Evolutionary conservation across 805 yeast species (phyloP).

Genomic region (Komagataella mondaviorum): DNA sequence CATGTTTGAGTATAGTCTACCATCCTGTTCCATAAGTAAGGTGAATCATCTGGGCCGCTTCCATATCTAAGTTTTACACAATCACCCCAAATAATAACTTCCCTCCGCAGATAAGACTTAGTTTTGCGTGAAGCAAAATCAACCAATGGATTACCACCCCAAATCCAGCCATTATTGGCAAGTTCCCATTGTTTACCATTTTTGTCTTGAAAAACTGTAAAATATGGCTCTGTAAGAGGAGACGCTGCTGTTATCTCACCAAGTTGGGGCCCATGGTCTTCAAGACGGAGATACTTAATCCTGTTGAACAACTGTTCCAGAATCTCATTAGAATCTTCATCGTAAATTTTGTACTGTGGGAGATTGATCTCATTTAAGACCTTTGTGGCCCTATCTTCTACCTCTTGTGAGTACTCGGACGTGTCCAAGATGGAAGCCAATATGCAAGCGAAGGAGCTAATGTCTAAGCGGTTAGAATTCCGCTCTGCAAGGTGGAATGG

Average conservation of each 20-base stretch:
- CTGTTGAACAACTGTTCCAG: conserved; percentile 63
- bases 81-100: conserved; percentile 95
- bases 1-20: conserved; percentile 55
- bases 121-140: conserved; percentile 82
- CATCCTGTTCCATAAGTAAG: conserved; percentile 84
- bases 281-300: conserved; percentile 64
- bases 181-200: conserved; percentile 53
- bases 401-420: conserved; percentile 15
- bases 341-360: conserved; percentile 60
- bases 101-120: conserved; percentile 76
- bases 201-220: conserved; percentile 50
- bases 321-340: conserved; percentile 56
- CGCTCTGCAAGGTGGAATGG: conserved; percentile 35
- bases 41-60: conserved; percentile 62
- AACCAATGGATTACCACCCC: conserved; percentile 91
- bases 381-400: conserved; percentile 26
- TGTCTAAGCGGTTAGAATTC: conserved; percentile 37
- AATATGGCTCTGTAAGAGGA: conserved; percentile 80
- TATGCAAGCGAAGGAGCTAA: conserved; percentile 35
- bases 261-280: conserved; percentile 65
- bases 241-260: conserved; percentile 45
- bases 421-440: conserved; percentile 24
- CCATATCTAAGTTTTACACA: conserved; percentile 93
- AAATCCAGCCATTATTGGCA: conserved; percentile 97
- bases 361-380: conserved; percentile 70